A percentile compares a stretch with the other conserved stretches of the same genome.
These are phyloP conservation scores for Euphrasia confusa DNA, from an alignment of 257 asterid genomes.

Conservation along the genomic window DNA sequence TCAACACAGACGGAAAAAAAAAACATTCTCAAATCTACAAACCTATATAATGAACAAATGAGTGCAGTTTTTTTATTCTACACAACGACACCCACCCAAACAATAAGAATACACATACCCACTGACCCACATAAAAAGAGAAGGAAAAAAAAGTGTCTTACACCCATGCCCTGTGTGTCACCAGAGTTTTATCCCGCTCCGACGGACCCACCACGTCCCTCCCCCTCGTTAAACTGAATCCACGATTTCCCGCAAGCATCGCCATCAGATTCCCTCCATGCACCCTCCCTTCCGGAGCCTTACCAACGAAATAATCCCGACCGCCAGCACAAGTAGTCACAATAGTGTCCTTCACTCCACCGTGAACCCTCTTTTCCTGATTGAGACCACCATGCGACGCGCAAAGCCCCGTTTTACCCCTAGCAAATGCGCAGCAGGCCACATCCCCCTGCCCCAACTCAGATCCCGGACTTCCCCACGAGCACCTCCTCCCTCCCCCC, in stretches of 20 bases:
- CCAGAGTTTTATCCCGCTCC: slow-evolving; percentile 35
- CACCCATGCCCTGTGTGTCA: slow-evolving; percentile 47
- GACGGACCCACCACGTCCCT: slow-evolving; percentile 31
- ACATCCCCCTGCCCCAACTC: slow-evolving; percentile 56
- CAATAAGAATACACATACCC: slow-evolving; percentile 20
- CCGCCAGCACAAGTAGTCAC: slow-evolving; percentile 23
- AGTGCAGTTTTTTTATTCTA: slow-evolving; percentile 6
- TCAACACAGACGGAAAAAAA: no score
- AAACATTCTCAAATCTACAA: background rate
- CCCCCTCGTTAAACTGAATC: slow-evolving; percentile 14
- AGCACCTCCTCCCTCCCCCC: slow-evolving; percentile 63
- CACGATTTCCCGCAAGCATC: slow-evolving; percentile 37
- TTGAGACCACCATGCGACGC: slow-evolving; percentile 68
- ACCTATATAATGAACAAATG: slow-evolving; percentile 13
- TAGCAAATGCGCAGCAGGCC: slow-evolving; percentile 61
- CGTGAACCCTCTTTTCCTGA: slow-evolving; percentile 85
- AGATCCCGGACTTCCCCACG: slow-evolving; percentile 70
- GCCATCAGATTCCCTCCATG: slow-evolving; percentile 90
- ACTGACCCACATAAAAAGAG: slow-evolving; percentile 4
- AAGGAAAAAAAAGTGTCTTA: slow-evolving; percentile 25
- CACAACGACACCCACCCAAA: slow-evolving; percentile 16
- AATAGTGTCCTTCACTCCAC: slow-evolving; percentile 24
- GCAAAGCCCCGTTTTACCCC: slow-evolving; percentile 72
- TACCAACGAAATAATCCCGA: slow-evolving; percentile 26
- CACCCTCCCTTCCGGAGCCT: slow-evolving; percentile 83